Evolutionary conservation across 768 basidiomycete species (phyloP).

Genomic region (Peribolospora baueri): DNA sequence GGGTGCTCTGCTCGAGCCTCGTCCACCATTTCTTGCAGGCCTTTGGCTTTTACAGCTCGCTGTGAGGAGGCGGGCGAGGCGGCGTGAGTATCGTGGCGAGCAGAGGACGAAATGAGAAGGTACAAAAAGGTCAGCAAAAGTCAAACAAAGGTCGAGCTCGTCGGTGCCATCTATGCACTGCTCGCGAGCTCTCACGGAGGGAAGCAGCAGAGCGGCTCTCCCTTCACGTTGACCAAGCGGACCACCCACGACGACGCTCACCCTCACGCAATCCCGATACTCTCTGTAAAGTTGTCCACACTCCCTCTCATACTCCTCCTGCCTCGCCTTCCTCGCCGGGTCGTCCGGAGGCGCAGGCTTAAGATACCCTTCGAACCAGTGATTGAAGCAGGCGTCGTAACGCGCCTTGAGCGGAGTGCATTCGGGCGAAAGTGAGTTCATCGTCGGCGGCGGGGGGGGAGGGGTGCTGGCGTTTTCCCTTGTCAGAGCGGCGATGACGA

Average conservation of each 20-base stretch:
- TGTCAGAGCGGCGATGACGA: too few relatives aligned
- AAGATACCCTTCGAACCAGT: constrained; percentile 92
- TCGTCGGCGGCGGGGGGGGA: too few relatives aligned
- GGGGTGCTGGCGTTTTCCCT: too few relatives aligned
- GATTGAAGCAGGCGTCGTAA: constrained; percentile 88
- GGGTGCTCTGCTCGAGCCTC: constrained; percentile 64
- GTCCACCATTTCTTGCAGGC: constrained; percentile 45
- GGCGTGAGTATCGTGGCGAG: background rate
- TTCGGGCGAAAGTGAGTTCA: constrained; percentile 40
- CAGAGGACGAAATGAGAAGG: background rate
- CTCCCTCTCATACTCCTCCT: constrained; percentile 60
- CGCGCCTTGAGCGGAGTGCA: constrained; percentile 74
- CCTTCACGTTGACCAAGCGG: background rate
- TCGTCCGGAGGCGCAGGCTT: constrained; percentile 21
- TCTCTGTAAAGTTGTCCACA: constrained; percentile 63
- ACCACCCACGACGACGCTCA: constrained; percentile 20
- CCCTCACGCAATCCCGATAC: constrained; percentile 65
- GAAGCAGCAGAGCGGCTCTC: background rate
- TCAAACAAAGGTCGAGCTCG: background rate
- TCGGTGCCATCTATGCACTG: background rate
- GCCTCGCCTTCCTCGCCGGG: constrained; percentile 48
- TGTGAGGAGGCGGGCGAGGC: constrained; percentile 27
- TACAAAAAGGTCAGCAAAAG: background rate
- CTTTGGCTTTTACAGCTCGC: constrained; percentile 47
- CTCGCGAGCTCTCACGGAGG: background rate